Percentiles rank a stretch among this genome's conserved stretches.
phyloP scores from a whole-genome alignment of 257 asterid species.

The Prunella vulgaris region DNA sequence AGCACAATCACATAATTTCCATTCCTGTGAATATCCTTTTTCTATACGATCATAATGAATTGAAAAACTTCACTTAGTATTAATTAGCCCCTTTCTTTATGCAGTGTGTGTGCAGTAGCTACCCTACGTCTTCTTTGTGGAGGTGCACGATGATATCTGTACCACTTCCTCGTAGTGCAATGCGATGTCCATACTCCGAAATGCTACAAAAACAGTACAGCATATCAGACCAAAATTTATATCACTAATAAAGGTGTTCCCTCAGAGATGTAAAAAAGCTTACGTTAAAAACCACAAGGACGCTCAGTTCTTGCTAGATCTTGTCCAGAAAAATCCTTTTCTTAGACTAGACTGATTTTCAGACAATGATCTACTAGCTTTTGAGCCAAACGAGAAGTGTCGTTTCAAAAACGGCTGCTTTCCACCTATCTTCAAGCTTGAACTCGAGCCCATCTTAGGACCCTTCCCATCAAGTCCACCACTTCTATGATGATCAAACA shows the following conservation, averaged over 20 bases:
- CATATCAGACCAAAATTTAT: neutral
- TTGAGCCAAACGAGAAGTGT: conserved; percentile 76
- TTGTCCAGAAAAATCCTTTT: conserved; percentile 70
- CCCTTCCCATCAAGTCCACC: conserved; percentile 43
- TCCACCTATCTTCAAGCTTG: conserved; percentile 59
- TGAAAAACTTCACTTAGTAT: conserved; percentile 30
- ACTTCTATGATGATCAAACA: conserved; percentile 50
- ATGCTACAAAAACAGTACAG: conserved; percentile 9
- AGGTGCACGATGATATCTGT: conserved; percentile 4
- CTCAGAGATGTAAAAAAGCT: neutral
- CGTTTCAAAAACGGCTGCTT: conserved; percentile 78
- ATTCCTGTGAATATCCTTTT: conserved; percentile 30
- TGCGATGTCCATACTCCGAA: conserved; percentile 14
- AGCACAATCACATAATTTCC: conserved; percentile 26
- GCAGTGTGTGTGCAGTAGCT: conserved; percentile 49
- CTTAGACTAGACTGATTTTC: conserved; percentile 47
- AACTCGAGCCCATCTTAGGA: conserved; percentile 59
- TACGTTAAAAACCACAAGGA: conserved; percentile 29
- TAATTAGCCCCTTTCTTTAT: conserved; percentile 44
- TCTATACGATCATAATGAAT: conserved; percentile 37
- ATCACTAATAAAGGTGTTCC: neutral
- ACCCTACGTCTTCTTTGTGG: conserved; percentile 30
- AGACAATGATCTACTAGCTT: conserved; percentile 39
- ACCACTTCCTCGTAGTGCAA: neutral
- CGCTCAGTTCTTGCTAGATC: conserved; percentile 51